Percentiles rank a stretch among this genome's conserved stretches.
Conservation (phyloP, 2,329 filamentous ascomycete genomes). For the Sclerotinia borealis region DNA sequence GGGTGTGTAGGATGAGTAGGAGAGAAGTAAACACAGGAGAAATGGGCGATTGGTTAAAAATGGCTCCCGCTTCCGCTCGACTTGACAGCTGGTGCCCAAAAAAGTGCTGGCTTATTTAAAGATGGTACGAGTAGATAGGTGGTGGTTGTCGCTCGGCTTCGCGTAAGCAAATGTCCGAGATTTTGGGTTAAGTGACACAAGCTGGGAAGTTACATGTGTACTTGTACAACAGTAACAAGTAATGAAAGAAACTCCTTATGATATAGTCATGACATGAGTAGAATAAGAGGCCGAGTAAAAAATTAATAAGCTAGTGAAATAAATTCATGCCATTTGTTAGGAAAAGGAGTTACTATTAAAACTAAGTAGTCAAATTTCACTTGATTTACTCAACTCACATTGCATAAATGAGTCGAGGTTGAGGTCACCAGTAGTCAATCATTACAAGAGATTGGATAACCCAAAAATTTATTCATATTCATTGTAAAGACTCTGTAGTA, state of each 20-base stretch:
- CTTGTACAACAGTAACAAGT: too few relatives aligned
- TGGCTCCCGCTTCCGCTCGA: background rate
- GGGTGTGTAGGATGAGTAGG: background rate
- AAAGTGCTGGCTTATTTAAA: background rate
- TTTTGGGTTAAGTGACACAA: background rate
- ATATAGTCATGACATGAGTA: background rate
- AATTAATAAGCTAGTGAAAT: background rate
- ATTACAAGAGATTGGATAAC: background rate
- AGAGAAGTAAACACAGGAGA: background rate
- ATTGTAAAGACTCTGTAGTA: conserved; percentile 27
- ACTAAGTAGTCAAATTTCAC: background rate
- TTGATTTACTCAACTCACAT: background rate
- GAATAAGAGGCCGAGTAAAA: background rate
- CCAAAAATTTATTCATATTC: conserved; percentile 12
- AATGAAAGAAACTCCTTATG: background rate
- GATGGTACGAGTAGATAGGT: too few relatives aligned
- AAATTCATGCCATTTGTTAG: background rate
- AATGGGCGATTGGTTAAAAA: background rate
- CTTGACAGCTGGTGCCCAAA: background rate
- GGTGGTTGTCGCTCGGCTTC: too few relatives aligned
- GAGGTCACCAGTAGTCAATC: background rate
- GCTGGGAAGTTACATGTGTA: background rate
- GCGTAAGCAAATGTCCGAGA: conserved; percentile 8
- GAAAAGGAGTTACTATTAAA: too few relatives aligned
- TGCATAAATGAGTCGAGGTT: background rate